A percentile compares a stretch with the other conserved stretches of the same genome.
Evolutionary conservation across 495 filamentous ascomycete species (phyloP).

Genomic region (Aspergillus nanangensis): DNA sequence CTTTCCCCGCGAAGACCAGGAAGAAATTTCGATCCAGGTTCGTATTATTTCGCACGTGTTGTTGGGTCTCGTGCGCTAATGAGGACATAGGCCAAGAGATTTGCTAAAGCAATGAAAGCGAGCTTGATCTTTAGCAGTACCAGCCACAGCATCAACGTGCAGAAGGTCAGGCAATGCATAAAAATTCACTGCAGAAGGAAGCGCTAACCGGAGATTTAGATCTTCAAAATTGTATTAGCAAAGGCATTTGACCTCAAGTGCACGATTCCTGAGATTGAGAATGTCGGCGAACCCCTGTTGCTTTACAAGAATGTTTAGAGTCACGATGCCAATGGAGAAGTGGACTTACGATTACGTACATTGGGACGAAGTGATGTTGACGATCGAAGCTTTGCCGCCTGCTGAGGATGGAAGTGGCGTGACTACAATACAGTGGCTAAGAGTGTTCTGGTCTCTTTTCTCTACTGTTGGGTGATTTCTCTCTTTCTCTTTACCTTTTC

Average conservation of each 20-base stretch:
- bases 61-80: slow-evolving; percentile 4
- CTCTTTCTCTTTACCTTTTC: slow-evolving; percentile 12
- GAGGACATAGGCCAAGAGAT: slow-evolving; percentile 73
- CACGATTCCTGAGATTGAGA: slow-evolving; percentile 97
- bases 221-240: slow-evolving; percentile 98
- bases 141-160: slow-evolving; percentile 98
- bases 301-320: slow-evolving; percentile 77
- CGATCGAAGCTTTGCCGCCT: slow-evolving; percentile 28
- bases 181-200: background rate
- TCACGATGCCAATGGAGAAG: slow-evolving; percentile 5
- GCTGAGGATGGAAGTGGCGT: slow-evolving; percentile 4
- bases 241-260: slow-evolving; percentile 99
- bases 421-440: slow-evolving; percentile 10
- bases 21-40: slow-evolving; percentile 95
- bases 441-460: slow-evolving; percentile 6
- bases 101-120: slow-evolving; percentile 97
- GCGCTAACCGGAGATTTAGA: slow-evolving; percentile 50
- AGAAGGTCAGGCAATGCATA: no score
- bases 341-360: slow-evolving; percentile 34
- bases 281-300: slow-evolving; percentile 92
- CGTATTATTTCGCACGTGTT: slow-evolving; percentile 4
- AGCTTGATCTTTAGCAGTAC: slow-evolving; percentile 97
- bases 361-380: slow-evolving; percentile 40
- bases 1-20: slow-evolving; percentile 93
- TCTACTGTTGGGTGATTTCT: slow-evolving; percentile 1